Base-by-base conservation (phyloP, 2,329 filamentous ascomycete genomes). In the Paecilomyces sp. region DNA sequence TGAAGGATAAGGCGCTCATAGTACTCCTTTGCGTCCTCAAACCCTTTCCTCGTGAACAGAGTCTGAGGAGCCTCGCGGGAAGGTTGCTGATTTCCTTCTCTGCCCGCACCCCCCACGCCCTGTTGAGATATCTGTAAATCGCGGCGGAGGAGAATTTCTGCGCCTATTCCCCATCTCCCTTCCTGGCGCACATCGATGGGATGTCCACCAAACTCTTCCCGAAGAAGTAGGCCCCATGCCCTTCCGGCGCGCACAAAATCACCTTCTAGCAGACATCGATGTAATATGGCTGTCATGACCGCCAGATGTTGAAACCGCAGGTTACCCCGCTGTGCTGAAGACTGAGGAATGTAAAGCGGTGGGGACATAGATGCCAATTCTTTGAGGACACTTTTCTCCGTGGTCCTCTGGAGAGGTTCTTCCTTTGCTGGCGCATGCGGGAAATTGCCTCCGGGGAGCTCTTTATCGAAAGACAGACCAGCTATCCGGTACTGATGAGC, bases 121-220 rank as follows among this genome's bases (percentile, higher is more conserved):
- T 36, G 66, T 28, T 60, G 60, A 18, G 65, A 61, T 59, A 62
- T 63, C 59, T 72, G 63, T 58, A 62, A 66, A 64, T 68, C 76
- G 68, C 74, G 74, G 15, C 88, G 84, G 76, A 96, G 85, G 59
- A 96, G 76, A 22, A 97, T 84, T 75, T 96, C 92, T 1, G 90
- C 91, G 0, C 91, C 92, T 53, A 96, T 82, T 13, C 88, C 88
- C 93, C 92, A 97, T 64, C 89, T 82, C 36, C 85, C 83, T 67
- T 87, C 82, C 22, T 79, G 79, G 47, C 91, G 84, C 55, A 93
- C 73, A 70, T 96, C 91, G 22, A 92, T 79, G 6, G 77, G 76
- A 55, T 74, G 72, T 2, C 85, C 85, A 60, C 76, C 69, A 25
- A 87, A 77, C 56, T 82, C 83, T 54, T 85, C 82, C 55, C 88